A percentile compares a stretch with the other conserved stretches of the same genome.
Conservation (phyloP, 2,329 filamentous ascomycete species). For the Talaromyces sp. region DNA sequence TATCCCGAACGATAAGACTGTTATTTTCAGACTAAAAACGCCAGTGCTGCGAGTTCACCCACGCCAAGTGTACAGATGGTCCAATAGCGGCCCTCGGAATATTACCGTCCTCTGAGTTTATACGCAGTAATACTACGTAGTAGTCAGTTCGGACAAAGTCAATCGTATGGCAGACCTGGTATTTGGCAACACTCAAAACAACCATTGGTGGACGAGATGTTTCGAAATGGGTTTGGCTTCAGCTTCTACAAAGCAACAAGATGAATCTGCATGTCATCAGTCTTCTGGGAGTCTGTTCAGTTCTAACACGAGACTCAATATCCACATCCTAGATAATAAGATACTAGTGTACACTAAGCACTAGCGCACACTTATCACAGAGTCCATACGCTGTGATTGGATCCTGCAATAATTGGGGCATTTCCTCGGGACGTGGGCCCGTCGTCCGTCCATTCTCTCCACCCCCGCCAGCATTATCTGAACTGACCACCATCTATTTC, state of each 20-base stretch:
- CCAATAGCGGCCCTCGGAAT: background rate
- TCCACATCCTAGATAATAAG: too few relatives aligned
- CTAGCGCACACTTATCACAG: background rate
- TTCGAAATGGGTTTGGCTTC: background rate
- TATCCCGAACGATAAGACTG: background rate
- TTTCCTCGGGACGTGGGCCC: conserved; percentile 1
- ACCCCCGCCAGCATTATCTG: background rate
- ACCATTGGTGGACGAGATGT: background rate
- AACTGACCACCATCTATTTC: background rate
- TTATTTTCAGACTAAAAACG: conserved; percentile 1
- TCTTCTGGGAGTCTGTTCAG: too few relatives aligned
- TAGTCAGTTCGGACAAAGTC: background rate
- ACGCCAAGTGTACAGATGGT: background rate
- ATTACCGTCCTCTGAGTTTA: background rate
- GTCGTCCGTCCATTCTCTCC: background rate
- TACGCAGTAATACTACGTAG: background rate
- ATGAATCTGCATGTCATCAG: background rate
- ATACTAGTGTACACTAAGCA: background rate
- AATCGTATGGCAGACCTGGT: background rate
- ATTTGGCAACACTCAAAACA: too few relatives aligned
- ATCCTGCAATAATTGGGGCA: background rate
- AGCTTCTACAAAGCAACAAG: too few relatives aligned
- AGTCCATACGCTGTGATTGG: background rate
- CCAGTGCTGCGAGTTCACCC: background rate
- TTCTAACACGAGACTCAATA: background rate